Evolutionary conservation across 1,284 basidiomycete genomes (phyloP).

Genomic region (Mixia osmundae): DNA sequence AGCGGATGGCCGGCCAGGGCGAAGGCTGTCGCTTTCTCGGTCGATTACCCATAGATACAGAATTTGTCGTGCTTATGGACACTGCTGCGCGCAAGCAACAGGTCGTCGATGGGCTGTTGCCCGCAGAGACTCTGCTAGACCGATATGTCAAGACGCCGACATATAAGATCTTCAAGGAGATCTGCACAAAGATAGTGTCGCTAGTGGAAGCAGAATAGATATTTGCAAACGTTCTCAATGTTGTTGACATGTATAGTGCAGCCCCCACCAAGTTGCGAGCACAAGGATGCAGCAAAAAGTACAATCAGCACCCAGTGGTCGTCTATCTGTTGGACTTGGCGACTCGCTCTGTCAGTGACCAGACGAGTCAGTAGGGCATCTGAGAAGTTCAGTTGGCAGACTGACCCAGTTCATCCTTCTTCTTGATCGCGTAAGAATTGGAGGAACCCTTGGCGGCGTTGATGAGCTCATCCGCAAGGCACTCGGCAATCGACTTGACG

Average conservation of each 20-base stretch:
- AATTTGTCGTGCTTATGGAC: slow-evolving; percentile 68
- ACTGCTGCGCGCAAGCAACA: slow-evolving; percentile 27
- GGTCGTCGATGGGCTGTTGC: slow-evolving; percentile 6
- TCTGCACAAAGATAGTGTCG: neutral
- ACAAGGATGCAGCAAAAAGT: neutral
- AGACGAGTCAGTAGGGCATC: neutral
- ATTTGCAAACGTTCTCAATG: too few relatives aligned
- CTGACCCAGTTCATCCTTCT: slow-evolving; percentile 36
- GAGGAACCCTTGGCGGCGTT: slow-evolving; percentile 99
- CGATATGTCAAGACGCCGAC: slow-evolving; percentile 7
- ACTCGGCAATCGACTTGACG: slow-evolving; percentile 72
- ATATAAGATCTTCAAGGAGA: slow-evolving; percentile 5
- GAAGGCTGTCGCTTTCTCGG: slow-evolving; percentile 64
- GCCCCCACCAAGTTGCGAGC: too few relatives aligned
- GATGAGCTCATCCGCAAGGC: slow-evolving; percentile 98
- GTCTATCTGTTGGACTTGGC: slow-evolving; percentile 95
- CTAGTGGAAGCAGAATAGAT: too few relatives aligned
- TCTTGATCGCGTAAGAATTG: slow-evolving; percentile 99
- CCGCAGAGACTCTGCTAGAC: slow-evolving; percentile 7
- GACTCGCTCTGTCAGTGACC: slow-evolving; percentile 80
- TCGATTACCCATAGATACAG: slow-evolving; percentile 77
- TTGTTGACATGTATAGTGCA: too few relatives aligned
- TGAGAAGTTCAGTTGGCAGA: slow-evolving; percentile 35
- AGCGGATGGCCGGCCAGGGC: slow-evolving; percentile 7
- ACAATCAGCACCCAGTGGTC: neutral